Evolutionary conservation across 2,329 filamentous ascomycete genomes (phyloP).

Genomic region (Elsinoe batatas): DNA sequence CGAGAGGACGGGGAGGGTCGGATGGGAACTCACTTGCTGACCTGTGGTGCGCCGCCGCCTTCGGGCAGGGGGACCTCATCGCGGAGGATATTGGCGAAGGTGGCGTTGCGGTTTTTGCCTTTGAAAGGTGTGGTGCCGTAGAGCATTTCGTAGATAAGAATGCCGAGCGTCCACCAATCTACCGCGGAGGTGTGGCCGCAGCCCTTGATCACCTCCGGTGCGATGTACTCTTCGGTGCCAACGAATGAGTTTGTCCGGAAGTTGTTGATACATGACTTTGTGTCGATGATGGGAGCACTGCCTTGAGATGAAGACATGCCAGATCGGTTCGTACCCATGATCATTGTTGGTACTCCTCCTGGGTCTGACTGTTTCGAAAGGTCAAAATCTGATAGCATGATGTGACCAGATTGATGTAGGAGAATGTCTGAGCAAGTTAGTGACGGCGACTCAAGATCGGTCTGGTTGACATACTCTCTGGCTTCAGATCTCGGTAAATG

Average conservation of each 20-base stretch:
- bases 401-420: conserved; percentile 97
- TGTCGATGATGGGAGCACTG: conserved; percentile 92
- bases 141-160: conserved; percentile 97
- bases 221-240: conserved; percentile 97
- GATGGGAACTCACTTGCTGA: conserved; percentile 67
- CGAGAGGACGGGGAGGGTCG: neutral
- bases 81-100: conserved; percentile 91
- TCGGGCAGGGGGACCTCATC: conserved; percentile 97
- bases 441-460: conserved; percentile 1
- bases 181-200: conserved; percentile 97
- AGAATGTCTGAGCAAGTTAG: conserved; percentile 65
- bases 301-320: conserved; percentile 58
- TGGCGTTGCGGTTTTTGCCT: conserved; percentile 96
- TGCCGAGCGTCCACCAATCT: conserved; percentile 98
- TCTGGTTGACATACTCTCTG: conserved; percentile 62
- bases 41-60: conserved; percentile 68
- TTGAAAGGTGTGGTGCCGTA: conserved; percentile 99
- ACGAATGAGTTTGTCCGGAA: conserved; percentile 98
- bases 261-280: conserved; percentile 94
- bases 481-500: conserved; percentile 96
- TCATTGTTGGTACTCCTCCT: conserved; percentile 95
- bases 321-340: conserved; percentile 65
- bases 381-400: conserved; percentile 99
- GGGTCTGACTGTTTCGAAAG: conserved; percentile 94
- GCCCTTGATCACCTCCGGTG: conserved; percentile 96